Evolutionary conservation across 208 protist genomes (phyloP).

Genomic region (Wallacemonas sp.): DNA sequence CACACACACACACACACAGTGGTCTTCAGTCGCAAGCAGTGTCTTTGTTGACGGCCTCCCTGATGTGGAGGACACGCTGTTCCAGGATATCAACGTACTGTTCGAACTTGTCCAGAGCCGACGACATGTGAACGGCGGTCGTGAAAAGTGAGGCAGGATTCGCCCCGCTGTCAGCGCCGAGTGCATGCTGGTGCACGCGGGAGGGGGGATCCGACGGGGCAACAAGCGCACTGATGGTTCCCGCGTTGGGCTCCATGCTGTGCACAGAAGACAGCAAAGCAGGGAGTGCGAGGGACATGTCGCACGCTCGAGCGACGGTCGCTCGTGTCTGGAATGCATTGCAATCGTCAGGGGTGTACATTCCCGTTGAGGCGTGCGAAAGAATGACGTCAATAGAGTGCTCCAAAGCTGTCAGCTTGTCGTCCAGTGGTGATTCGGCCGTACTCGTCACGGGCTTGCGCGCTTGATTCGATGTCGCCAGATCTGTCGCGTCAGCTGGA

Average conservation of each 20-base stretch:
- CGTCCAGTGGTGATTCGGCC: neutral
- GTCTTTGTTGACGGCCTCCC: neutral
- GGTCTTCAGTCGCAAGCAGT: neutral
- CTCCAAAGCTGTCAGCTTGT: conserved; percentile 15
- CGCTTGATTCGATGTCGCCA: too few relatives aligned
- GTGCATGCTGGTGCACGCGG: neutral
- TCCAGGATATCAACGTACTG: neutral
- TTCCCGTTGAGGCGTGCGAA: neutral
- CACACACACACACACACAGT: too few relatives aligned
- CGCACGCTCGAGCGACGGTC: conserved; percentile 1
- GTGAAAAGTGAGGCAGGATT: neutral
- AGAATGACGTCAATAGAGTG: conserved; percentile 21
- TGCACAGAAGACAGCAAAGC: neutral
- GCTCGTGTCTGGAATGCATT: neutral
- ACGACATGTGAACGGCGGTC: neutral
- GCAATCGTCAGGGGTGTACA: neutral
- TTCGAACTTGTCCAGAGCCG: neutral
- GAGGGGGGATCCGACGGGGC: neutral
- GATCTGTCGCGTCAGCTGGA: neutral
- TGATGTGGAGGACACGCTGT: neutral
- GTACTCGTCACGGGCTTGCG: too few relatives aligned
- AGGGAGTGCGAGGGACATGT: neutral
- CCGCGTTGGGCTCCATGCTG: neutral
- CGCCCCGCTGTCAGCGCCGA: neutral
- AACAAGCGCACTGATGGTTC: neutral